phyloP scores from a whole-genome alignment of 2,329 filamentous ascomycete species.

The Exophiala xenobiotica region DNA sequence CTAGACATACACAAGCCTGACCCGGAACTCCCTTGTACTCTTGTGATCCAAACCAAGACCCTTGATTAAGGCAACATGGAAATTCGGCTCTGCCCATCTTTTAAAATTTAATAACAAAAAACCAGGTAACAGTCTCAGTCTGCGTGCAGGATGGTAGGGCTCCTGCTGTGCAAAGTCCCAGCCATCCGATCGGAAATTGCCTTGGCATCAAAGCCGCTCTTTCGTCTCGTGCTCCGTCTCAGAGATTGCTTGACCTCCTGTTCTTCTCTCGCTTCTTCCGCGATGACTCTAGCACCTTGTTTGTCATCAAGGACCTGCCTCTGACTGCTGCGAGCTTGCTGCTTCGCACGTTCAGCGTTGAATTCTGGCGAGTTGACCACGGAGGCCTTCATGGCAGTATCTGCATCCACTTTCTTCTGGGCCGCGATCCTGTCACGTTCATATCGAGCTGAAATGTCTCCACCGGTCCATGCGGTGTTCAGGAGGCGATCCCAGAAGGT shows the following conservation, averaged over 20 bases:
- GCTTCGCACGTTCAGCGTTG: slow-evolving; percentile 34
- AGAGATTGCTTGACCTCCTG: slow-evolving; percentile 30
- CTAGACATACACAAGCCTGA: too few relatives aligned
- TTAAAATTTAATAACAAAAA: not conserved
- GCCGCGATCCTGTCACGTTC: slow-evolving; percentile 56
- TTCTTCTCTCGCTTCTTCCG: slow-evolving; percentile 44
- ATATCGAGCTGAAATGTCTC: slow-evolving; percentile 59
- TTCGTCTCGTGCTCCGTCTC: slow-evolving; percentile 31
- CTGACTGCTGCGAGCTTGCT: slow-evolving; percentile 41
- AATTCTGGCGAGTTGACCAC: slow-evolving; percentile 31
- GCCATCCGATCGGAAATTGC: slow-evolving; percentile 34
- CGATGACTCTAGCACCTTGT: slow-evolving; percentile 37
- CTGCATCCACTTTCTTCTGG: slow-evolving; percentile 56
- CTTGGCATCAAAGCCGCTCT: slow-evolving; percentile 33
- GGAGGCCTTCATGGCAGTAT: slow-evolving; percentile 37
- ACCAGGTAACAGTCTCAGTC: slow-evolving; percentile 16
- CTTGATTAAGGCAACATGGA: too few relatives aligned
- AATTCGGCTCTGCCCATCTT: too few relatives aligned
- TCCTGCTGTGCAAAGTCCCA: slow-evolving; percentile 31
- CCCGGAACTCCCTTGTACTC: too few relatives aligned
- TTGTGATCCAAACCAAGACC: too few relatives aligned
- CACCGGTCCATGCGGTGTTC: slow-evolving; percentile 79
- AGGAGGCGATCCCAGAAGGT: slow-evolving; percentile 89
- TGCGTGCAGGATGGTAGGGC: slow-evolving; percentile 30
- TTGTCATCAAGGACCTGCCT: slow-evolving; percentile 43